A percentile compares a stretch with the other conserved stretches of the same genome.
These are phyloP conservation scores for Glycine tomentella DNA, from an alignment of 306 rosid species.

Conservation along the genomic window DNA sequence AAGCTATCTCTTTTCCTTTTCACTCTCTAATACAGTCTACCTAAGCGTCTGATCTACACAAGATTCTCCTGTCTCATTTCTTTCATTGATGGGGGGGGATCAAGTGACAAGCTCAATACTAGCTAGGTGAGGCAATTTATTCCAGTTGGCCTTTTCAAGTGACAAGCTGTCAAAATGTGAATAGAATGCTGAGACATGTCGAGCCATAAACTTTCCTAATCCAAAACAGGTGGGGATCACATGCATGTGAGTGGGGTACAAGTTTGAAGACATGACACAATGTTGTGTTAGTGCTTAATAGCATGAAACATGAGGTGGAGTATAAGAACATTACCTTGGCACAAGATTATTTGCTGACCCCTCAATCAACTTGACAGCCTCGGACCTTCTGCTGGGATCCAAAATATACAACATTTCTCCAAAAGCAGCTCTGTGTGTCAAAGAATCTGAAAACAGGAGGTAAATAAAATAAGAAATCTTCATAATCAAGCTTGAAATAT, in stretches of 20 bases:
- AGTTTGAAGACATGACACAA: slow-evolving; percentile 12
- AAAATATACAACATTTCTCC: slow-evolving; percentile 79
- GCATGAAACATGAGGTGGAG: slow-evolving; percentile 8
- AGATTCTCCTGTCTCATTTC: not conserved
- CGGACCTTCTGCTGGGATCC: slow-evolving; percentile 72
- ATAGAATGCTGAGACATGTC: slow-evolving; percentile 14
- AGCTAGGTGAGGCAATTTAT: slow-evolving; percentile 5
- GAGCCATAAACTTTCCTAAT: slow-evolving; percentile 7
- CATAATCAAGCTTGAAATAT: slow-evolving; percentile 27
- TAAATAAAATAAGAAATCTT: slow-evolving; percentile 23
- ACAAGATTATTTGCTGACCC: slow-evolving; percentile 68
- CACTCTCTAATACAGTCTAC: not conserved
- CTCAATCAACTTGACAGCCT: slow-evolving; percentile 84
- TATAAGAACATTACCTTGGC: slow-evolving; percentile 60
- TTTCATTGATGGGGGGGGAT: not conserved
- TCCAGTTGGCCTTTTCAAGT: not conserved
- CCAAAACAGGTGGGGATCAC: slow-evolving; percentile 5
- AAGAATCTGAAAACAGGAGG: slow-evolving; percentile 68
- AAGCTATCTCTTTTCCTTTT: not conserved
- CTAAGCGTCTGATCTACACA: not conserved
- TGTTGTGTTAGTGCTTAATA: slow-evolving; percentile 6
- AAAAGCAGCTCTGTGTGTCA: slow-evolving; percentile 93
- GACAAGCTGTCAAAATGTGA: not conserved
- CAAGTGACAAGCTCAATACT: not conserved
- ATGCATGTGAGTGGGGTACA: not conserved